These are phyloP conservation scores for Colletotrichum gigasporum DNA, from an alignment of 2,329 filamentous ascomycete species.

Conservation along the genomic window DNA sequence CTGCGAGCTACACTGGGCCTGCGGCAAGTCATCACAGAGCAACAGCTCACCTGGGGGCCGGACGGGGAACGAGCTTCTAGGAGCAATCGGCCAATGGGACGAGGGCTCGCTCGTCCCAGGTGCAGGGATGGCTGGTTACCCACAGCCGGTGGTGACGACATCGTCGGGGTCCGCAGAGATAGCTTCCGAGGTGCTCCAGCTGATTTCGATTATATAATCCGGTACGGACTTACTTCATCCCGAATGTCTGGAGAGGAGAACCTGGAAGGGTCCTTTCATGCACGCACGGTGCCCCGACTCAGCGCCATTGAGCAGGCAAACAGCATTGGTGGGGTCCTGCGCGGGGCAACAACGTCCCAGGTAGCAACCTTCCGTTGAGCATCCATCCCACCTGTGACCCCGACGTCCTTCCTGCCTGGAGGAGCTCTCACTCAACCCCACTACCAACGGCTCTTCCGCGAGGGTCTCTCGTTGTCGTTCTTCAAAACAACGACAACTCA, in stretches of 20 bases:
- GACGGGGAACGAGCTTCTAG: conserved; percentile 15
- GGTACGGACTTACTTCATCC: background rate
- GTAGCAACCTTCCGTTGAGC: background rate
- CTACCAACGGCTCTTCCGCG: conserved; percentile 23
- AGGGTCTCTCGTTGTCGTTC: conserved; percentile 23
- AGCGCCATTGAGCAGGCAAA: conserved; percentile 1
- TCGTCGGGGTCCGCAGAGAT: conserved; percentile 6
- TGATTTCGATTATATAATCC: conserved; percentile 1
- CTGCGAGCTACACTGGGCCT: conserved; percentile 20
- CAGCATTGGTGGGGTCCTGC: conserved; percentile 20
- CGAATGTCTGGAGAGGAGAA: background rate
- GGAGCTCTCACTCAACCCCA: conserved; percentile 29
- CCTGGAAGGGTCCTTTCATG: background rate
- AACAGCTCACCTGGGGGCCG: conserved; percentile 2
- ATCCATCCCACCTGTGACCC: conserved; percentile 4
- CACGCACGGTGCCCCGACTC: background rate
- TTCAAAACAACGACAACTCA: background rate
- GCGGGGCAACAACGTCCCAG: conserved; percentile 28
- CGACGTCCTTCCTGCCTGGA: conserved; percentile 23
- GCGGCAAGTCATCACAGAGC: too few species aligned
- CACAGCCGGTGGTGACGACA: conserved; percentile 28
- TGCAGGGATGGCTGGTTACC: conserved; percentile 20
- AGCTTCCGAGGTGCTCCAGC: background rate
- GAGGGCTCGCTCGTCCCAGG: conserved; percentile 21
- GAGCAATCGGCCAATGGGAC: conserved; percentile 12